These are phyloP conservation scores for Spinacia oleracea DNA, from an alignment of 179 eudicot species.

Conservation along the genomic window DNA sequence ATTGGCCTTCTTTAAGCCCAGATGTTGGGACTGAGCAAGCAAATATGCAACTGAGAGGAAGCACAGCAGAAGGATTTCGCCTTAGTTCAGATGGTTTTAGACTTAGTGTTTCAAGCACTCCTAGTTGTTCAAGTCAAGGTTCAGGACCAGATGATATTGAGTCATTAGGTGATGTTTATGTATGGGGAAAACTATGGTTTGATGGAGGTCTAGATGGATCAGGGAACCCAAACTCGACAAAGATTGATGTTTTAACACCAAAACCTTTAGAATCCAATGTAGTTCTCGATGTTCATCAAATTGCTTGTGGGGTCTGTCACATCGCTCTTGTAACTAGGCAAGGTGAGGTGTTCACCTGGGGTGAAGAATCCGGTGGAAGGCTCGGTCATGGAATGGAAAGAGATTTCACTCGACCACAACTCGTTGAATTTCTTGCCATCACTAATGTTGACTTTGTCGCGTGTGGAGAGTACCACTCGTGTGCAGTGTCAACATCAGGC, in stretches of 20 bases:
- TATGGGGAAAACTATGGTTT: slow-evolving; percentile 91
- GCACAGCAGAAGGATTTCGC: slow-evolving; percentile 74
- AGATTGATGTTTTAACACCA: slow-evolving; percentile 58
- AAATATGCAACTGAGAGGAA: slow-evolving; percentile 77
- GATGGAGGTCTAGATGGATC: slow-evolving; percentile 52
- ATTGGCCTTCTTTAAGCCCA: slow-evolving; percentile 48
- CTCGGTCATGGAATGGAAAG: slow-evolving; percentile 86
- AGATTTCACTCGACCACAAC: slow-evolving; percentile 62
- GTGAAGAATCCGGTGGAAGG: slow-evolving; percentile 93
- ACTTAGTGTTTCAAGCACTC: slow-evolving; percentile 50
- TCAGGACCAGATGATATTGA: slow-evolving; percentile 57
- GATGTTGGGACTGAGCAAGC: slow-evolving; percentile 67
- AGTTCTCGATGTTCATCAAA: slow-evolving; percentile 92
- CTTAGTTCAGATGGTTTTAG: slow-evolving; percentile 53
- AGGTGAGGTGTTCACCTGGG: slow-evolving; percentile 97
- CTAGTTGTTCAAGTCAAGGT: slow-evolving; percentile 46
- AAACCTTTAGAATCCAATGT: slow-evolving; percentile 74
- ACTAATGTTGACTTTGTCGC: slow-evolving; percentile 74
- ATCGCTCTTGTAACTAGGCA: slow-evolving; percentile 84
- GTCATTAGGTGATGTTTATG: slow-evolving; percentile 58
- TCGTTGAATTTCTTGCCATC: slow-evolving; percentile 69
- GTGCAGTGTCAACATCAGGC: slow-evolving; percentile 75
- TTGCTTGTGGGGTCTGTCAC: slow-evolving; percentile 88
- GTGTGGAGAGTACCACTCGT: slow-evolving; percentile 83
- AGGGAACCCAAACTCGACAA: slow-evolving; percentile 32